A percentile compares a stretch with the other conserved stretches of the same genome.
phyloP scores from a whole-genome alignment of 2,329 filamentous ascomycete genomes.

The Talaromyces sp. region DNA sequence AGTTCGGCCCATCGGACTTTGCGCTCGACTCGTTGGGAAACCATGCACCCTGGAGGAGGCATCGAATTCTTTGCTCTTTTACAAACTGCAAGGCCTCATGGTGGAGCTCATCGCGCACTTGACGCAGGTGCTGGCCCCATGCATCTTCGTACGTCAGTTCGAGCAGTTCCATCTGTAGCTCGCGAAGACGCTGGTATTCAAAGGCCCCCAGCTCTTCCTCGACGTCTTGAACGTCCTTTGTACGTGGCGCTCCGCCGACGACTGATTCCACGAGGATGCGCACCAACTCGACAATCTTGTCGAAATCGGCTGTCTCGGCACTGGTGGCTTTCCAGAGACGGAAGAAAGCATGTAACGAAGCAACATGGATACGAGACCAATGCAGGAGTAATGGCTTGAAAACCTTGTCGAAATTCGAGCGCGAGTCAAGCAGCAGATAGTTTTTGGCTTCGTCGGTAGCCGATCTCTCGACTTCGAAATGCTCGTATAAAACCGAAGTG shows the following conservation, averaged over 20 bases:
- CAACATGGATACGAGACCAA: conserved; percentile 86
- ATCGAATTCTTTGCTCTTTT: conserved; percentile 91
- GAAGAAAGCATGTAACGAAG: conserved; percentile 80
- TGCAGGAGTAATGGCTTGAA: conserved; percentile 86
- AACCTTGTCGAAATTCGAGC: conserved; percentile 74
- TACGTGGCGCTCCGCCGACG: conserved; percentile 73
- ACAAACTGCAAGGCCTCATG: conserved; percentile 92
- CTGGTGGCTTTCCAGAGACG: conserved; percentile 88
- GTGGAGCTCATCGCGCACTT: conserved; percentile 86
- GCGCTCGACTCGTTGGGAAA: conserved; percentile 53
- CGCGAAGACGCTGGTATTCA: conserved; percentile 70
- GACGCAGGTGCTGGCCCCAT: conserved; percentile 84
- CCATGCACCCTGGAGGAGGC: conserved; percentile 84
- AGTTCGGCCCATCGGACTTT: conserved; percentile 42
- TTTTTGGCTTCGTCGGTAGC: conserved; percentile 73
- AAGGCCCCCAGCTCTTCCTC: conserved; percentile 86
- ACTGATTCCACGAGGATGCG: conserved; percentile 87
- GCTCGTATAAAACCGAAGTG: conserved; percentile 84
- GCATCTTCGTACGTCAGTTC: conserved; percentile 89
- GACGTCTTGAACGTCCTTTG: conserved; percentile 77
- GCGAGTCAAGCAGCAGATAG: conserved; percentile 68
- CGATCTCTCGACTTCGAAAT: conserved; percentile 86
- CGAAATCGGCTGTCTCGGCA: conserved; percentile 79
- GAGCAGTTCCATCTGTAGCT: conserved; percentile 88
- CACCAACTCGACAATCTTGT: conserved; percentile 86